Evolutionary conservation across 495 filamentous ascomycete species (phyloP).

Genomic region (Talaromyces thailandensis): DNA sequence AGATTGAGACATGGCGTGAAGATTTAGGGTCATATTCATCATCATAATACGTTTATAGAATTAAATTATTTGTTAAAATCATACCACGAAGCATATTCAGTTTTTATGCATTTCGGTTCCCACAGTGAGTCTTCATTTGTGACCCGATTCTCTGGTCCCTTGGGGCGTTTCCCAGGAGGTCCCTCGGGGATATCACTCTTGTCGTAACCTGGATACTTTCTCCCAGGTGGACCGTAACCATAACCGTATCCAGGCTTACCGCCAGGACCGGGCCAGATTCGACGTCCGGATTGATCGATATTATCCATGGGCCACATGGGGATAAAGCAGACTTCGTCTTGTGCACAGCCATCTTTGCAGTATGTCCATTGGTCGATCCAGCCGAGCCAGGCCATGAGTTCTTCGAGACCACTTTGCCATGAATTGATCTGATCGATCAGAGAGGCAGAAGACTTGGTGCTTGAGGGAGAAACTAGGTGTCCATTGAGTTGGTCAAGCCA

Average conservation of each 20-base stretch:
- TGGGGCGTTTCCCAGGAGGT: neutral
- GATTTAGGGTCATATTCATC: neutral
- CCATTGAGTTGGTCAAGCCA: neutral
- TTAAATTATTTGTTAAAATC: neutral
- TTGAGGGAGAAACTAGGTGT: neutral
- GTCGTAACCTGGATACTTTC: neutral
- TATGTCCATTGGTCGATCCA: neutral
- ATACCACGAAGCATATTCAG: neutral
- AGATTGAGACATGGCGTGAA: slow-evolving; percentile 4
- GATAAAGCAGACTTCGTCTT: neutral
- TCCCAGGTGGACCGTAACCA: neutral
- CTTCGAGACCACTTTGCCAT: neutral
- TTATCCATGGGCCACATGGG: neutral
- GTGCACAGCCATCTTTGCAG: neutral
- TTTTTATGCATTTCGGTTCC: neutral
- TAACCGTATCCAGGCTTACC: neutral
- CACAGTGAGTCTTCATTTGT: neutral
- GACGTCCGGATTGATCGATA: neutral
- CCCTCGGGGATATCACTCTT: neutral
- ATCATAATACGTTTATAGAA: neutral
- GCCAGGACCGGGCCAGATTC: neutral
- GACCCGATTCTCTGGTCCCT: neutral
- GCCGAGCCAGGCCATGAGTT: neutral
- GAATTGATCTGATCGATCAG: neutral
- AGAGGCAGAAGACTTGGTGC: neutral